Percentiles rank a stretch among this genome's conserved stretches.
These are phyloP conservation scores for Nitzschia sp. DNA, from an alignment of 108 stramenopile genomes.

Conservation along the genomic window DNA sequence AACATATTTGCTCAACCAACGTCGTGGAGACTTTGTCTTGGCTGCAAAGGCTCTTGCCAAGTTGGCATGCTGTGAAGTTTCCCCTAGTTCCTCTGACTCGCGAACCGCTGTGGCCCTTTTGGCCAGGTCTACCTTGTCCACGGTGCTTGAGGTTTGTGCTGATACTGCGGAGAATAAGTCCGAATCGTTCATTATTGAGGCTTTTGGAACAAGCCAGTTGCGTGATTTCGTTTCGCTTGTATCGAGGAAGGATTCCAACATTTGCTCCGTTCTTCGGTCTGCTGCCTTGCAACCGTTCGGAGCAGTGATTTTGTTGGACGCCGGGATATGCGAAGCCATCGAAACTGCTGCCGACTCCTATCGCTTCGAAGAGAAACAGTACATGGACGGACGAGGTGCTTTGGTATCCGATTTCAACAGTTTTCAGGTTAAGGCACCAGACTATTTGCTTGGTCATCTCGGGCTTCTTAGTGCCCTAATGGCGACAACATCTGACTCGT, in stretches of 20 bases:
- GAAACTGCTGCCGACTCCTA: constrained; percentile 44
- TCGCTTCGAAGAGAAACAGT: constrained; percentile 27
- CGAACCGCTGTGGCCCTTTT: constrained; percentile 34
- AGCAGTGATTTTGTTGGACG: constrained; percentile 42
- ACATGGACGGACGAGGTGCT: background rate
- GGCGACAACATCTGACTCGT: constrained; percentile 7
- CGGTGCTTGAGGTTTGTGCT: constrained; percentile 35
- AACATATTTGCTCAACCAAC: constrained; percentile 19
- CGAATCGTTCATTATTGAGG: constrained; percentile 21
- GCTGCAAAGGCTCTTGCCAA: constrained; percentile 25
- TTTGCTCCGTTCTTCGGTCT: constrained; percentile 47
- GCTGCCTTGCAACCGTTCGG: constrained; percentile 47
- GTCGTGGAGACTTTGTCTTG: constrained; percentile 19
- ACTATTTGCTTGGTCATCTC: constrained; percentile 40
- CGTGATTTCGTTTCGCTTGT: constrained; percentile 35
- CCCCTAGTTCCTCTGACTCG: constrained; percentile 6
- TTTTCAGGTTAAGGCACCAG: constrained; percentile 24
- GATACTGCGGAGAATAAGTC: constrained; percentile 18
- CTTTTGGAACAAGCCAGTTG: constrained; percentile 17
- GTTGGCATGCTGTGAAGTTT: constrained; percentile 18
- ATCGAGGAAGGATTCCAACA: constrained; percentile 41
- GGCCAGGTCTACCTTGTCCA: constrained; percentile 41
- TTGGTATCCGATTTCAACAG: constrained; percentile 11
- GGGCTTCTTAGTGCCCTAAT: constrained; percentile 35
- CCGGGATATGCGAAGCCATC: constrained; percentile 42